A percentile compares a stretch with the other conserved stretches of the same genome.
Evolutionary conservation across 805 yeast genomes (phyloP).

Genomic region (Metschnikowia gruessii): DNA sequence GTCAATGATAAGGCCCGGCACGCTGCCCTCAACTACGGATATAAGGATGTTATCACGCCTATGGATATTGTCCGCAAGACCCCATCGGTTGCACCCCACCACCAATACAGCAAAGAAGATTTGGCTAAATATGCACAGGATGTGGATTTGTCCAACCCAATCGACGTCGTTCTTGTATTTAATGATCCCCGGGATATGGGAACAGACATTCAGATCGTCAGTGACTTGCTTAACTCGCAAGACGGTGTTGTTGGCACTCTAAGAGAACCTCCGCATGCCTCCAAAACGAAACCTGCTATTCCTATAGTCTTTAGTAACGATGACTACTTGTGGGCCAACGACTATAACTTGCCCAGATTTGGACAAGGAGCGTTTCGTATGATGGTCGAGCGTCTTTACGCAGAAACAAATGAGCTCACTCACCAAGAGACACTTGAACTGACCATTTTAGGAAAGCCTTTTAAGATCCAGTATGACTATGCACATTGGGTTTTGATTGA

Average conservation of each 20-base stretch:
- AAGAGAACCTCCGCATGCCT: constrained; percentile 25
- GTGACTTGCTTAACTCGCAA: constrained; percentile 65
- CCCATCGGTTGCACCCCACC: constrained; percentile 67
- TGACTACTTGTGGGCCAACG: constrained; percentile 87
- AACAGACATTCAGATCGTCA: constrained; percentile 73
- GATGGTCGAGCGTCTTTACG: constrained; percentile 57
- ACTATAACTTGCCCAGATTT: constrained; percentile 70
- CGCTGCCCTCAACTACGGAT: constrained; percentile 78
- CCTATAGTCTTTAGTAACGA: constrained; percentile 80
- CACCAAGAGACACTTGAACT: constrained; percentile 40
- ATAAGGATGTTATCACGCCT: constrained; percentile 68
- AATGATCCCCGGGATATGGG: constrained; percentile 90
- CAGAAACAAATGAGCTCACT: constrained; percentile 47
- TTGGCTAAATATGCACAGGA: constrained; percentile 39
- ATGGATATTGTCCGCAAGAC: constrained; percentile 63
- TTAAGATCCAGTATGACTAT: constrained; percentile 71
- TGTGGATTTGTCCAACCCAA: constrained; percentile 34
- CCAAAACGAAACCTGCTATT: constrained; percentile 45
- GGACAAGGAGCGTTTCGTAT: constrained; percentile 89
- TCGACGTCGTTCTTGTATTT: constrained; percentile 79
- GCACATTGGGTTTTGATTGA: constrained; percentile 70
- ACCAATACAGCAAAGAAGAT: constrained; percentile 48
- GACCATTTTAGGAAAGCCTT: constrained; percentile 79
- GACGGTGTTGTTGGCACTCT: constrained; percentile 64
- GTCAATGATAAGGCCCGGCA: constrained; percentile 62